These are phyloP conservation scores for Pyrenopolyporus hunteri DNA, from an alignment of 495 filamentous ascomycete species.

Conservation along the genomic window DNA sequence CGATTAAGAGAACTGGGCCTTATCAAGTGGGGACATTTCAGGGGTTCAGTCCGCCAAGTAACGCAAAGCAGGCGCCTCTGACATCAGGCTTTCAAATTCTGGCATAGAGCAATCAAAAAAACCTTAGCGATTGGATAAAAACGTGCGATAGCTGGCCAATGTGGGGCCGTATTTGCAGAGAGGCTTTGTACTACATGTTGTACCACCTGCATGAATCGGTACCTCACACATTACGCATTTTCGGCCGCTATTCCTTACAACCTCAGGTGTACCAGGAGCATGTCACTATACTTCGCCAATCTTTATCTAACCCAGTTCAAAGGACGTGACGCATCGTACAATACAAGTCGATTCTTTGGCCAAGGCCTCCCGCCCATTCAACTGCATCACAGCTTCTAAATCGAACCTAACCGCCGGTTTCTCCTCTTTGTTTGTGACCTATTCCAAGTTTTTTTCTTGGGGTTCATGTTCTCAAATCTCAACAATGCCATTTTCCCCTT, in stretches of 20 bases:
- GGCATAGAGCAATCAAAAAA: slow-evolving; percentile 8
- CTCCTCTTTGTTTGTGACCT: slow-evolving; percentile 13
- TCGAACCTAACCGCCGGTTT: slow-evolving; percentile 22
- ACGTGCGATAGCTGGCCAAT: not conserved
- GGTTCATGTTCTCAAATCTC: slow-evolving; percentile 2
- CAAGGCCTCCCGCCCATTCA: slow-evolving; percentile 24
- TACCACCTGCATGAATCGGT: slow-evolving; percentile 7
- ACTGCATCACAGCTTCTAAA: slow-evolving; percentile 17
- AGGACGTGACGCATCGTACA: slow-evolving; percentile 26
- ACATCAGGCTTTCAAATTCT: slow-evolving; percentile 28
- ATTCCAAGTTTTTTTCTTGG: slow-evolving; percentile 12
- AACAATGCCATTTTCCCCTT: slow-evolving; percentile 20
- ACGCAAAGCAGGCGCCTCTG: slow-evolving; percentile 26
- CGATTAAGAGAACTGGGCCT: slow-evolving; percentile 2
- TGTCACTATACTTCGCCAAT: not conserved
- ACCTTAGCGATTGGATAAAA: not conserved
- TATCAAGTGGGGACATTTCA: slow-evolving; percentile 21
- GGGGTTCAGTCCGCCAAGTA: slow-evolving; percentile 21
- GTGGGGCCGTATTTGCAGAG: not conserved
- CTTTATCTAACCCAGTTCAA: slow-evolving; percentile 7
- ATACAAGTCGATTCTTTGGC: slow-evolving; percentile 5
- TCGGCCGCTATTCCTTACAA: no score
- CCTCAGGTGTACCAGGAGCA: not conserved
- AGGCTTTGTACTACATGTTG: no score
- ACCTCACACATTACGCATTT: slow-evolving; percentile 3